Conservation (phyloP, 2,329 filamentous ascomycete genomes). For the Escovopsis sp. region DNA sequence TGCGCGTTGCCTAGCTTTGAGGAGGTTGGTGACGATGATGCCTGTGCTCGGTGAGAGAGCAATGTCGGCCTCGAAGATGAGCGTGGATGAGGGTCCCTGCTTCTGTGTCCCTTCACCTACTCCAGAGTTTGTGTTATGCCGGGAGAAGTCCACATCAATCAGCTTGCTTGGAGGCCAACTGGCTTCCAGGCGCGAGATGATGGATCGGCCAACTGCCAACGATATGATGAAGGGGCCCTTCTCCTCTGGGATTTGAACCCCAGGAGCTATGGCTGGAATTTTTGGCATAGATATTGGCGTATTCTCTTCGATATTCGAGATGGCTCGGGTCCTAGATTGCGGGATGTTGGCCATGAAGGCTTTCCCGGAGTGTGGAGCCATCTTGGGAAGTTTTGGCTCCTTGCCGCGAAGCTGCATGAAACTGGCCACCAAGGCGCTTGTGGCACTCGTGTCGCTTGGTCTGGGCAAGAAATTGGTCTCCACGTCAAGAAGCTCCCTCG, state of each 20-base stretch:
- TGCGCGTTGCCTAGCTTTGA: conserved; percentile 56
- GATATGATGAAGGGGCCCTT: conserved; percentile 34
- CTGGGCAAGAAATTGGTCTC: conserved; percentile 5
- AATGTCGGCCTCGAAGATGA: conserved; percentile 53
- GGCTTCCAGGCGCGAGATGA: conserved; percentile 36
- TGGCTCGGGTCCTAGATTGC: background rate
- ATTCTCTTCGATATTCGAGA: too few relatives aligned
- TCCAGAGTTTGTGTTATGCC: conserved; percentile 16
- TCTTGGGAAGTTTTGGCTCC: background rate
- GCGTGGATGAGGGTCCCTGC: conserved; percentile 17
- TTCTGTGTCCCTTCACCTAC: background rate
- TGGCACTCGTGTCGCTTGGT: conserved; percentile 10
- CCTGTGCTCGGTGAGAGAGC: conserved; percentile 54
- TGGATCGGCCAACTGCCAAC: conserved; percentile 26
- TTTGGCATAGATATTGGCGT: background rate
- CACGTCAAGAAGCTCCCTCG: conserved; percentile 1
- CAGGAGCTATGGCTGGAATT: conserved; percentile 7
- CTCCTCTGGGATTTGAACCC: conserved; percentile 6
- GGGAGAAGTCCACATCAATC: conserved; percentile 45
- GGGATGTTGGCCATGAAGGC: too few relatives aligned
- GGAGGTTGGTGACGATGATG: conserved; percentile 54
- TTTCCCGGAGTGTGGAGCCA: background rate
- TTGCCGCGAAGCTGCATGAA: conserved; percentile 20
- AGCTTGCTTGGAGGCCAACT: conserved; percentile 35
- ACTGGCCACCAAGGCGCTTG: conserved; percentile 14